Evolutionary conservation across 2,329 filamentous ascomycete species (phyloP), one percentile per base, ranked within the genome.

Genomic region (Chrysosporium queenslandicum): DNA sequence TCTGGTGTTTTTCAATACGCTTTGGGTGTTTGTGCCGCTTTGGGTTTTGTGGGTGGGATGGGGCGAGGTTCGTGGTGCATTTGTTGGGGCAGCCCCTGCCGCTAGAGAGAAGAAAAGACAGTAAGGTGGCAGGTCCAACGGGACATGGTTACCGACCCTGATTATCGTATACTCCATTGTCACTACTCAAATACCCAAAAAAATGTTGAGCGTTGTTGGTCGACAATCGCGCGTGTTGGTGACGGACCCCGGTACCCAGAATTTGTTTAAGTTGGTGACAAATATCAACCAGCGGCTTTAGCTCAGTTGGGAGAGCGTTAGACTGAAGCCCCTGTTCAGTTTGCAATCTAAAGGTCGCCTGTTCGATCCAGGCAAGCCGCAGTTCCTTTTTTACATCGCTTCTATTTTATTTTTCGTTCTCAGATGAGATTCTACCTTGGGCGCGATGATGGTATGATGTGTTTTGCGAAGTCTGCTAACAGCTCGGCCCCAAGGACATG

Each of bases 1-100:
- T 59, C 65, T 84, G 56, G 65, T 77, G 54, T 82, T 82, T 65
- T 83, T 83, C 68, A 84, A 84, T 60, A 76, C 71, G 16, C 66
- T 83, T 2, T 83, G 80, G 79, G 79, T 83, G 14, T 73, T 74
- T 56, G 71, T 81, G 54, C 79, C 79, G 1, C 55, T 75, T 18
- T 82, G 77, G 77, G 74, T 81, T 37, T 59, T 81, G 52, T 76
- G 67, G 58, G 75, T 78, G 62, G 72, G 72, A 1, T 75, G 74
- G 49, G 65, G 66, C 40, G 72, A 75, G 54, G 64, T 77, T 43
- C 68, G 56, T 30, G 55, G 46, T 11, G 67, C 65, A 20, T 71
- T 71, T 63, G 59, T 64, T 6, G 53, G 41, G 6, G 63, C 62
- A 12, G 34, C 34, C 8, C 30, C 27, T 34, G 34, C 20, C 8